A percentile compares a stretch with the other conserved stretches of the same genome.
phyloP scores from a whole-genome alignment of 2,329 filamentous ascomycete genomes.

The Colletotrichum eremochloae region DNA sequence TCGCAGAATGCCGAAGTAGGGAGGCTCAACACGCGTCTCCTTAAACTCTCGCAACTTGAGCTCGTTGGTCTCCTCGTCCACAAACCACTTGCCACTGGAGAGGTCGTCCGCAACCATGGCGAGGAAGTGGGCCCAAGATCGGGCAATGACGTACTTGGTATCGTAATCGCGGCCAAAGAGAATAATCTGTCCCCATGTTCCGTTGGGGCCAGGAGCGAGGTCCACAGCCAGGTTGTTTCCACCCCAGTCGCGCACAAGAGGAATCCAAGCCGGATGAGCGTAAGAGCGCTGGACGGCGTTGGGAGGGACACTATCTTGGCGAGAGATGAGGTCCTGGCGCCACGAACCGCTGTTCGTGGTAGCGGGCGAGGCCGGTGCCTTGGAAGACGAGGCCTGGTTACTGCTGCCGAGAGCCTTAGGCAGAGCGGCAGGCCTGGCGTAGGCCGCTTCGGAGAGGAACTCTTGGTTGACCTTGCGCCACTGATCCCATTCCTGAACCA shows the following conservation, averaged over 20 bases:
- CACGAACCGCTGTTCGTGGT: slow-evolving; percentile 74
- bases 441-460: slow-evolving; percentile 76
- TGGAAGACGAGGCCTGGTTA: slow-evolving; percentile 77
- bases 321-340: slow-evolving; percentile 85
- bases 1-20: slow-evolving; percentile 93
- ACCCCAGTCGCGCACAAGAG: slow-evolving; percentile 96
- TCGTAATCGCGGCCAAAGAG: slow-evolving; percentile 98
- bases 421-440: slow-evolving; percentile 72
- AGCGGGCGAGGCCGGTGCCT: slow-evolving; percentile 61
- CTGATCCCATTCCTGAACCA: slow-evolving; percentile 97
- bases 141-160: slow-evolving; percentile 95
- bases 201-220: slow-evolving; percentile 88
- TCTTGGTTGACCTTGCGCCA: slow-evolving; percentile 96
- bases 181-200: slow-evolving; percentile 96
- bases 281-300: slow-evolving; percentile 93
- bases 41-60: slow-evolving; percentile 95
- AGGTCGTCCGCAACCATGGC: slow-evolving; percentile 92
- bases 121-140: slow-evolving; percentile 91
- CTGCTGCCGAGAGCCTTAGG: slow-evolving; percentile 79
- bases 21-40: slow-evolving; percentile 87
- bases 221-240: slow-evolving; percentile 98
- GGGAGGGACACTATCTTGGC: slow-evolving; percentile 89
- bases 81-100: slow-evolving; percentile 87
- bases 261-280: slow-evolving; percentile 95
- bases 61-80: slow-evolving; percentile 93